Base-by-base conservation (phyloP, 371 early-diverging fungal species). In the Mucor indicus region DNA sequence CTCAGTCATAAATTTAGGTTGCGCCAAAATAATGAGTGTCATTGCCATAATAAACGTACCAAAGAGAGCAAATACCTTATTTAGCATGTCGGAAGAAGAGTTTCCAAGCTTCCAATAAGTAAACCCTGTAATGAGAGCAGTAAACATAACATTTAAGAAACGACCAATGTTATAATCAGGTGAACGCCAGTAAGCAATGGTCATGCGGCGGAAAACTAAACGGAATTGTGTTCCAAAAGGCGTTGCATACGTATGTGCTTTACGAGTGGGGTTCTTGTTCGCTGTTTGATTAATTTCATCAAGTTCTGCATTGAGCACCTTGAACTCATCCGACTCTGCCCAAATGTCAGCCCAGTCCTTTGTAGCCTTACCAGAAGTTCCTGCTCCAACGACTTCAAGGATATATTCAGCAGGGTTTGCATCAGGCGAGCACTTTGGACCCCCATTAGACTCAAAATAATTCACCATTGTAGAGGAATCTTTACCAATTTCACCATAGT, bases 401-500 rank as follows among this genome's bases (percentile, higher is more conserved):
- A 57, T 57, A 32, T 57, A 57, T 48, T 57, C 58, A 21, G 58
- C 58, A 39, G 58, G 58, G 40, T 87, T 84, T 7, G 77, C 84
- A 19, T 53, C 55, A 15, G 78, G 71, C 0, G 73, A 67, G 47
- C 83, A 83, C 29, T 55, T 62, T 30, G 76, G 77, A 3, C 81
- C 84, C 37, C 84, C 84, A 29, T 79, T 72, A n/a, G 57, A 38
- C 53, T 82, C 83, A 59, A 85, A 87, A 61, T 87, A 84, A 10
- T 69, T 55, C 38, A 78, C 72, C 67, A 83, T 64, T 10, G 64
- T 61, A 13, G 56, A 41, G 25, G 75, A 70, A 45, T 80, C 74
- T 24, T 54, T 45, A 24, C 88, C 85, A 35, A 85, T 72, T 21
- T 87, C 80, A 48, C 91, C 93, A 68, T 81, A 88, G 64, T 90